Evolutionary conservation across 164 flowering plant genomes (phyloP).

Genomic region (Piper betle): DNA sequence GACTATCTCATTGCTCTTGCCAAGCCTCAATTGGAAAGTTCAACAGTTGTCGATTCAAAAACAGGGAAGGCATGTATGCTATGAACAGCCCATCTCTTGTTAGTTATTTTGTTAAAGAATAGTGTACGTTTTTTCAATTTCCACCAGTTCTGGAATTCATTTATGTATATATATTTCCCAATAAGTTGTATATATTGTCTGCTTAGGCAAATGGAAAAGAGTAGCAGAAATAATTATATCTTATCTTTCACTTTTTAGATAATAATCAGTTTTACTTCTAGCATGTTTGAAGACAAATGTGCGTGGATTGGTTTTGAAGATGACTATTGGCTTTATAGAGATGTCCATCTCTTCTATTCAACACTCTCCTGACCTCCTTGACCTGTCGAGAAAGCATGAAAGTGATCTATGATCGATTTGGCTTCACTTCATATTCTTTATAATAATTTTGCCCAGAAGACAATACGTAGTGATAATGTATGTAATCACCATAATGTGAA

Average conservation of each 20-base stretch:
- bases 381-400: not conserved
- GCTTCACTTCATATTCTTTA: not conserved
- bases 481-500: not conserved
- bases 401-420: not conserved
- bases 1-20: slow-evolving; percentile 79
- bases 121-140: not conserved
- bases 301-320: not conserved
- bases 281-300: not conserved
- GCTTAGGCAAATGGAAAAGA: not conserved
- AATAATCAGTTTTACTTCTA: not conserved
- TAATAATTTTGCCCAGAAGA: too few relatives aligned
- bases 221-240: not conserved
- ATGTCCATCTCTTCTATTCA: too few relatives aligned
- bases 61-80: slow-evolving; percentile 73
- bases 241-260: not conserved
- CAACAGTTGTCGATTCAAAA: slow-evolving; percentile 83
- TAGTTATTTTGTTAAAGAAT: not conserved
- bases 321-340: not conserved
- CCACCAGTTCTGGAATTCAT: not conserved
- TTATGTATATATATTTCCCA: too few relatives aligned
- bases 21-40: slow-evolving; percentile 54
- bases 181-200: not conserved
- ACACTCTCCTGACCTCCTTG: too few relatives aligned
- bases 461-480: too few relatives aligned
- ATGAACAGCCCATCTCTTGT: not conserved